Percentiles rank a stretch among this genome's conserved stretches.
Conservation (phyloP, 2,329 filamentous ascomycete species). For the Colletotrichum sp. region DNA sequence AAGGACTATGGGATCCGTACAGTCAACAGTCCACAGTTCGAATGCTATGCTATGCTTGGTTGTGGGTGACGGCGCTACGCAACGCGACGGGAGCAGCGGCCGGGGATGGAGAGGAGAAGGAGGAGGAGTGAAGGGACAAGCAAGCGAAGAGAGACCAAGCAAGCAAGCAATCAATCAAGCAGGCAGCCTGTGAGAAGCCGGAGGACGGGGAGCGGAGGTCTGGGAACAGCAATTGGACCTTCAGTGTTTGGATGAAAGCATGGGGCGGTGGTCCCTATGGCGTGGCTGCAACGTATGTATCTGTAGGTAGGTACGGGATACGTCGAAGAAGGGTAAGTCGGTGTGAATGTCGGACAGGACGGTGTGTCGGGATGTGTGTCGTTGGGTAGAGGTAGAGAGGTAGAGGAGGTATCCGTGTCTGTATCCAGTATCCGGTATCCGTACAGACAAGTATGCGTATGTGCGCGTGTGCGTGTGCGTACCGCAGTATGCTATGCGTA, state of each 20-base stretch:
- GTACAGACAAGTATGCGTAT: background rate
- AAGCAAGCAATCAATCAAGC: background rate
- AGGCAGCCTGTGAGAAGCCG: conserved; percentile 19
- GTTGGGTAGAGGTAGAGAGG: background rate
- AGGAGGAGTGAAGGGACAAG: background rate
- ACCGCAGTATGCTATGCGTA: background rate
- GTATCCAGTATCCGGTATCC: background rate
- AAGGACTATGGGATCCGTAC: background rate
- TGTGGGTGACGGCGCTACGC: background rate
- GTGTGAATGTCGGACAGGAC: conserved; percentile 20
- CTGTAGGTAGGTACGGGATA: background rate
- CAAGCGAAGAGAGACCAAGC: background rate
- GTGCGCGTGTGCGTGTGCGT: background rate
- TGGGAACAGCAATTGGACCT: conserved; percentile 4
- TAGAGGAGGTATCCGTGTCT: background rate
- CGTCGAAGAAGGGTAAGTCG: conserved; percentile 2
- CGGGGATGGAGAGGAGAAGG: background rate
- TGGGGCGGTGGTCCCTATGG: conserved; percentile 9
- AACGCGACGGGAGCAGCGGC: conserved; percentile 8
- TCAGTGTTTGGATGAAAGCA: conserved; percentile 19
- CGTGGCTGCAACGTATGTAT: background rate
- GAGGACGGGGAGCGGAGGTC: conserved; percentile 5
- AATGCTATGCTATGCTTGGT: conserved; percentile 6
- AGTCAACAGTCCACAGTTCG: background rate
- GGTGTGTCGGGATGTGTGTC: background rate